phyloP scores from a whole-genome alignment of 164 flowering plant species.

The Berberis thunbergii region DNA sequence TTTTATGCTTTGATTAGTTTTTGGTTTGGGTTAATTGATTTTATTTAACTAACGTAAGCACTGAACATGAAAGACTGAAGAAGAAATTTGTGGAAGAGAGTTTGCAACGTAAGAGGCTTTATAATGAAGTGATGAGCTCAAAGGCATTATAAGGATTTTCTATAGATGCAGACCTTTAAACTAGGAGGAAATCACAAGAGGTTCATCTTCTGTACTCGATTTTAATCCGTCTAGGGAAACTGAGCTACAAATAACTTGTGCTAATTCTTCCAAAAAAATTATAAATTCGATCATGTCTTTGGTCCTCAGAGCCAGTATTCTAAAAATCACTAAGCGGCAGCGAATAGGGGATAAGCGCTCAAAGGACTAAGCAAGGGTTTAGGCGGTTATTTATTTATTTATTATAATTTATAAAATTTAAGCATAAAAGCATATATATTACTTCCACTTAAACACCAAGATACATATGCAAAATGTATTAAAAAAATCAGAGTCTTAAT shows the following conservation, averaged over 20 bases:
- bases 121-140: constrained; percentile 84
- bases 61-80: constrained; percentile 34
- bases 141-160: constrained; percentile 83
- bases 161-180: constrained; percentile 85
- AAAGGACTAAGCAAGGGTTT: too few species aligned
- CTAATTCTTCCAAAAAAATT: constrained; percentile 67
- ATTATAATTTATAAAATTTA: too few species aligned
- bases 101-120: constrained; percentile 56
- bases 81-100: constrained; percentile 55
- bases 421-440: too few species aligned
- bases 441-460: too few species aligned
- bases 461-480: too few species aligned
- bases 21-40: neutral
- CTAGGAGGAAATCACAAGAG: constrained; percentile 43
- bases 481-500: too few species aligned
- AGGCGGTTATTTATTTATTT: too few species aligned
- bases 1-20: neutral
- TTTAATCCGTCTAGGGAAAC: constrained; percentile 52
- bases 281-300: constrained; percentile 78
- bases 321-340: too few species aligned
- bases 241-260: constrained; percentile 51
- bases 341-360: too few species aligned
- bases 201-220: constrained; percentile 48
- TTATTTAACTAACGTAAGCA: constrained; percentile 22
- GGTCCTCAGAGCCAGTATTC: constrained; percentile 37